phyloP scores from a whole-genome alignment of 2,329 filamentous ascomycete genomes.

The Capronia coronata region DNA sequence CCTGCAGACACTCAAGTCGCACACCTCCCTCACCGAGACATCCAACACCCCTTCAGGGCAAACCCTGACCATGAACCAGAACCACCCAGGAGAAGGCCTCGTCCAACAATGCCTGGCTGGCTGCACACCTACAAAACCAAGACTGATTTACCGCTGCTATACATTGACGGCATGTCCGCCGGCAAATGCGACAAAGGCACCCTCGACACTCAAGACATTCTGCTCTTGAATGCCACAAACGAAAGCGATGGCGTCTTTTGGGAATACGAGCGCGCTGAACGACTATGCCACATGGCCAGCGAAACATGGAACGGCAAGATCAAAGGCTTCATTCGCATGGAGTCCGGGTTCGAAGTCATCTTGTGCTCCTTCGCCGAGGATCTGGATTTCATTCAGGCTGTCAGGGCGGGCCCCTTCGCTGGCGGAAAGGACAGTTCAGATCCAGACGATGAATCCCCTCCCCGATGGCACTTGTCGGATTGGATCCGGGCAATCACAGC shows the following conservation, averaged over 20 bases:
- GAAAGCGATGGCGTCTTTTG: slow-evolving; percentile 30
- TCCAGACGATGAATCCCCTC: neutral
- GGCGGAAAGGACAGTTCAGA: neutral
- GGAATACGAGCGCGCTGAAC: slow-evolving; percentile 49
- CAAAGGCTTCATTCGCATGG: slow-evolving; percentile 62
- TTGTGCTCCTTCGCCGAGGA: slow-evolving; percentile 55
- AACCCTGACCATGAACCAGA: neutral
- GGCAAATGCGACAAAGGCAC: slow-evolving; percentile 61
- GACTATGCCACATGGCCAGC: slow-evolving; percentile 51
- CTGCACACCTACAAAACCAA: slow-evolving; percentile 60
- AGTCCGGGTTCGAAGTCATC: slow-evolving; percentile 65
- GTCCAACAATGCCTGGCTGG: slow-evolving; percentile 43
- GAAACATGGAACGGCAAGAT: slow-evolving; percentile 47
- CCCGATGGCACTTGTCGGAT: neutral
- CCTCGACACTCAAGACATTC: slow-evolving; percentile 59
- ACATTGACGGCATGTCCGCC: slow-evolving; percentile 64
- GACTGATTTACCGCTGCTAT: slow-evolving; percentile 55
- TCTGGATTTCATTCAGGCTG: slow-evolving; percentile 35
- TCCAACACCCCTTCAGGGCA: neutral
- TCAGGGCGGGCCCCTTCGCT: slow-evolving; percentile 21
- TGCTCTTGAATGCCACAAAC: slow-evolving; percentile 46
- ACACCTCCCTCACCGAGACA: no score
- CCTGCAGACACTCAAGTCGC: no score
- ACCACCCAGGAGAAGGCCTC: neutral
- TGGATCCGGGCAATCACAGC: slow-evolving; percentile 20